phyloP scores from a whole-genome alignment of 768 basidiomycete species.

The Phaeotremella fagi region DNA sequence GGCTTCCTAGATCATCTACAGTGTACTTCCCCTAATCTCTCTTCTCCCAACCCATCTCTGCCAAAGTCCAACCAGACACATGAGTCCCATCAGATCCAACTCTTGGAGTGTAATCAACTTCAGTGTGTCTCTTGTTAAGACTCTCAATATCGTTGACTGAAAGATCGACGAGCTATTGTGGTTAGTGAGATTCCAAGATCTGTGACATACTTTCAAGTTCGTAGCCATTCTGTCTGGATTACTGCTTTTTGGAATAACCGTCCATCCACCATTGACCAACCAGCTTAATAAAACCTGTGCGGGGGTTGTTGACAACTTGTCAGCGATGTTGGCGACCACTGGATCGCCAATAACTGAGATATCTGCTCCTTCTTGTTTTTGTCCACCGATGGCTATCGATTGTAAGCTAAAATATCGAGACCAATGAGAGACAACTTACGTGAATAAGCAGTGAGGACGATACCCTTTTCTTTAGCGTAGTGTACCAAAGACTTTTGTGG shows the following conservation, averaged over 20 bases:
- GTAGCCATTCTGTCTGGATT: slow-evolving; percentile 54
- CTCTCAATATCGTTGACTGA: slow-evolving; percentile 42
- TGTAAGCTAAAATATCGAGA: slow-evolving; percentile 10
- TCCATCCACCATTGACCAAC: slow-evolving; percentile 54
- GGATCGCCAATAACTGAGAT: slow-evolving; percentile 54
- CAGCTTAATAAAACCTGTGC: slow-evolving; percentile 57
- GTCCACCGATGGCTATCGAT: slow-evolving; percentile 4
- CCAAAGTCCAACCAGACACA: slow-evolving; percentile 50
- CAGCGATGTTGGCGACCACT: slow-evolving; percentile 52
- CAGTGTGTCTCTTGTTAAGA: slow-evolving; percentile 47
- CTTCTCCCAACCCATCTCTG: slow-evolving; percentile 54
- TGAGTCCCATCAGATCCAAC: slow-evolving; percentile 39
- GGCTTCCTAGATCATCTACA: too few species aligned
- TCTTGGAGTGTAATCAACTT: slow-evolving; percentile 33
- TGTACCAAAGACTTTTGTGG: slow-evolving; percentile 53
- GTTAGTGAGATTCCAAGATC: neutral
- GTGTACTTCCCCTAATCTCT: slow-evolving; percentile 21
- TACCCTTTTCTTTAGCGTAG: slow-evolving; percentile 55
- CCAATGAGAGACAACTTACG: slow-evolving; percentile 42
- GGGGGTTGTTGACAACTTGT: slow-evolving; percentile 55
- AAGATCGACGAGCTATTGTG: slow-evolving; percentile 42
- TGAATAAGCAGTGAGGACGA: slow-evolving; percentile 55
- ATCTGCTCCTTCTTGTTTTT: slow-evolving; percentile 47
- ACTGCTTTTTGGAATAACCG: slow-evolving; percentile 55
- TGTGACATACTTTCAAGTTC: slow-evolving; percentile 52